A percentile compares a stretch with the other conserved stretches of the same genome.
Conservation (phyloP, 148 eudicot species). For the Linanthus parryae region DNA sequence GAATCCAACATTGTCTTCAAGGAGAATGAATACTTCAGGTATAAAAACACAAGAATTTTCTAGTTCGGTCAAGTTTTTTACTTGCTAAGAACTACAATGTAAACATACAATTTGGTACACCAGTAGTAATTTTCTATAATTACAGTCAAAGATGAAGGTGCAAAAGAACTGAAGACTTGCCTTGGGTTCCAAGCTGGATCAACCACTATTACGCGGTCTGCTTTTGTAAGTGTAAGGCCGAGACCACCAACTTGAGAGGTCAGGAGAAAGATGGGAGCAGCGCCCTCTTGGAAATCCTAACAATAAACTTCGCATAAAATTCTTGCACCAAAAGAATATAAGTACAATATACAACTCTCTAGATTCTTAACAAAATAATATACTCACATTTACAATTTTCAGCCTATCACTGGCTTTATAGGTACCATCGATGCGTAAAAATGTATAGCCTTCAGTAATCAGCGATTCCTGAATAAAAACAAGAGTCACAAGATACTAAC, state of each 20-base stretch:
- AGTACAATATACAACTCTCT: neutral
- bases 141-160: neutral
- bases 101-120: no score
- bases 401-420: conserved; percentile 79
- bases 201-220: conserved; percentile 97
- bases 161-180: conserved; percentile 20
- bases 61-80: no score
- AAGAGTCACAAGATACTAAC: neutral
- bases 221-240: conserved; percentile 93
- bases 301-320: conserved; percentile 3
- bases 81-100: no score
- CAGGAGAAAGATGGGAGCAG: conserved; percentile 85
- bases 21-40: no score
- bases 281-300: conserved; percentile 97
- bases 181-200: conserved; percentile 99
- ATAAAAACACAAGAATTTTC: no score
- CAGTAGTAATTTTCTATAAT: no score
- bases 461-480: conserved; percentile 56
- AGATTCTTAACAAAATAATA: conserved; percentile 1
- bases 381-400: conserved; percentile 78
- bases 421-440: conserved; percentile 90
- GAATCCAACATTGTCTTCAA: no score
- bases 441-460: conserved; percentile 43
- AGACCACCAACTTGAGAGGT: conserved; percentile 99
- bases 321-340: neutral